These are phyloP conservation scores for Protomyces gravidus DNA, from an alignment of 1,139 yeast species.

Conservation along the genomic window DNA sequence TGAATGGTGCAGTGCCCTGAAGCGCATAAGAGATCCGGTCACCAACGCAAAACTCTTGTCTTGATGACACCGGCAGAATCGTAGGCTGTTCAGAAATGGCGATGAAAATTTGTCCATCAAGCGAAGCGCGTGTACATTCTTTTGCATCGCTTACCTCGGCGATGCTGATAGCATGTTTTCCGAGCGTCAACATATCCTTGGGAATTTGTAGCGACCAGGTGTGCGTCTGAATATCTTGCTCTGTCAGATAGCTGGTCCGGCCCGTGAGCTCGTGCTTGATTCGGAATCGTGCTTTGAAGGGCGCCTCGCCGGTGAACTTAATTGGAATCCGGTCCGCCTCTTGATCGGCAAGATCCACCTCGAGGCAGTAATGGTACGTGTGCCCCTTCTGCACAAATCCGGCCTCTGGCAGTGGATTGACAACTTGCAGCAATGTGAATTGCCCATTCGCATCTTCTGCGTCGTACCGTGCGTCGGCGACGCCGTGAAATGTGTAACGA, in stretches of 20 bases:
- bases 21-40: slow-evolving; percentile 75
- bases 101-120: slow-evolving; percentile 43
- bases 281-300: slow-evolving; percentile 55
- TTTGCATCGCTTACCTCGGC: slow-evolving; percentile 59
- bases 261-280: slow-evolving; percentile 55
- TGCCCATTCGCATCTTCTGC: slow-evolving; percentile 44
- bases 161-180: slow-evolving; percentile 57
- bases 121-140: slow-evolving; percentile 51
- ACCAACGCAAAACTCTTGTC: slow-evolving; percentile 75
- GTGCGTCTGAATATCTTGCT: slow-evolving; percentile 42
- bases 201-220: slow-evolving; percentile 42
- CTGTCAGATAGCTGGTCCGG: slow-evolving; percentile 44
- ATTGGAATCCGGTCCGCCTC: slow-evolving; percentile 48
- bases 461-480: slow-evolving; percentile 62
- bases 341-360: slow-evolving; percentile 37
- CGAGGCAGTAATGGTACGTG: slow-evolving; percentile 53
- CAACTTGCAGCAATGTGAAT: slow-evolving; percentile 55
- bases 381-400: slow-evolving; percentile 50
- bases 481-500: slow-evolving; percentile 55
- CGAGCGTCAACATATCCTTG: slow-evolving; percentile 49
- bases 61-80: slow-evolving; percentile 47
- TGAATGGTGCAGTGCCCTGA: slow-evolving; percentile 76
- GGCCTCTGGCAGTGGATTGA: slow-evolving; percentile 59
- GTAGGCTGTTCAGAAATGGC: slow-evolving; percentile 74
- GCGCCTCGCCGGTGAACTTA: slow-evolving; percentile 47